Evolutionary conservation across 106 monocot species (phyloP), one percentile per base, ranked within the genome.

Genomic region (Acanthochlamys bracteata): DNA sequence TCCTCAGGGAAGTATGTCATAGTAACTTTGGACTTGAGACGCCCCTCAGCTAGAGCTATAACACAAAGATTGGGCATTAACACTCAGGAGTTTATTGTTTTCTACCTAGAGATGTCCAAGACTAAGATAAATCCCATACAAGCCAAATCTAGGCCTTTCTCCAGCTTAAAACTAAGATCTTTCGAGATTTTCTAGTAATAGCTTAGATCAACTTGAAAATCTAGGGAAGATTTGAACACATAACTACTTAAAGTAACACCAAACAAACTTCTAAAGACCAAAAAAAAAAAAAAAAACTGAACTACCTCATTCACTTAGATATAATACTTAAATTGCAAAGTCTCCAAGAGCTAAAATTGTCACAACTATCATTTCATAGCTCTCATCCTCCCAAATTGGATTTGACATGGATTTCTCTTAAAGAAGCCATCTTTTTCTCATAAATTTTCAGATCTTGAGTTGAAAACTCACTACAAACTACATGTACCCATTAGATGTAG

Each of bases 1-100:
- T 75, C 75, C 24, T 75, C 69, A 10, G 75, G 75, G 63, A 75
- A 75, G 69, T 75, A 75, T 10, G 68, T 62, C 74, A 75, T 75
- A 6, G 33, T 33, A 33, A 33, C 68, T 49, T 21, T 61, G 49
- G 10, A 49, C 33, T 33, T 33, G 33, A 33, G 1, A 33, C 33
- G 6, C 33, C 33, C 33, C 33, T 33, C 33, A 33, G 33, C 33
- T 6, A 33, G 33, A 3, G 33, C 33, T 33, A 33, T 33, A 1
- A 33, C 1, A 33, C 33, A 33, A 33, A 6, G 33, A 33, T 33
- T 33, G 1, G 33, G 33, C 33, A 3, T 1, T 33, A 33, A 33
- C 6, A 33, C 33, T 33, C 2, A 43, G 43, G 43, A 43, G 7
- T 7, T 13, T 43, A 43, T 43, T 12, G 2, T 49, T 49, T 49